Evolutionary conservation across 768 basidiomycete species (phyloP).

Genomic region (Leccinellum luteum): DNA sequence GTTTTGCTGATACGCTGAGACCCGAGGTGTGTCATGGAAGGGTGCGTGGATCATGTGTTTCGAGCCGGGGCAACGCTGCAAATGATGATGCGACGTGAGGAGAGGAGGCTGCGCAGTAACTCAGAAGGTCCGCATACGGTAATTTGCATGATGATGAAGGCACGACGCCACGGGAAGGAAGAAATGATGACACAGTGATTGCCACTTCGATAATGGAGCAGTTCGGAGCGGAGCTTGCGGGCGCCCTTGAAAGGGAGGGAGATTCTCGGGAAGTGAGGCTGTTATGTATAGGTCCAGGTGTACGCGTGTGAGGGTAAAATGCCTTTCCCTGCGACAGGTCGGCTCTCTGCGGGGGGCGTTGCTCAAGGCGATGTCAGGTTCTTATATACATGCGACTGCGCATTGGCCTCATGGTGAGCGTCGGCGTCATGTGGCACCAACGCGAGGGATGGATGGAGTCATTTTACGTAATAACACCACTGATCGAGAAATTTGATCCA

Average conservation of each 20-base stretch:
- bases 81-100: constrained; percentile 19
- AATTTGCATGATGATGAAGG: constrained; percentile 12
- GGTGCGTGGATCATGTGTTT: constrained; percentile 24
- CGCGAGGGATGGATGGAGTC: constrained; percentile 10
- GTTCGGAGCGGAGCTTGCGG: constrained; percentile 23
- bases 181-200: constrained; percentile 2
- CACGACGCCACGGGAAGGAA: constrained; percentile 15
- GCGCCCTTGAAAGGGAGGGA: neutral
- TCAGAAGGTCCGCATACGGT: constrained; percentile 9
- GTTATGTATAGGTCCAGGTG: constrained; percentile 18
- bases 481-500: constrained; percentile 20
- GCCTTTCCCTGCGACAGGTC: constrained; percentile 10
- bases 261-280: neutral
- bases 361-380: constrained; percentile 18
- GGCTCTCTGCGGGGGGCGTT: constrained; percentile 10
- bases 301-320: constrained; percentile 14
- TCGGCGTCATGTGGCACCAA: constrained; percentile 6
- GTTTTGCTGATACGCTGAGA: constrained; percentile 8
- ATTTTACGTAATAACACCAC: constrained; percentile 20
- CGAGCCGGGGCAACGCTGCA: constrained; percentile 22
- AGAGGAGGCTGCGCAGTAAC: constrained; percentile 20
- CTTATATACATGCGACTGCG: constrained; percentile 12
- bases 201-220: constrained; percentile 10
- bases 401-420: constrained; percentile 13
- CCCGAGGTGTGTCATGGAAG: constrained; percentile 10